These are phyloP conservation scores for Rosa chinensis DNA, from an alignment of 306 rosid genomes.

Conservation along the genomic window DNA sequence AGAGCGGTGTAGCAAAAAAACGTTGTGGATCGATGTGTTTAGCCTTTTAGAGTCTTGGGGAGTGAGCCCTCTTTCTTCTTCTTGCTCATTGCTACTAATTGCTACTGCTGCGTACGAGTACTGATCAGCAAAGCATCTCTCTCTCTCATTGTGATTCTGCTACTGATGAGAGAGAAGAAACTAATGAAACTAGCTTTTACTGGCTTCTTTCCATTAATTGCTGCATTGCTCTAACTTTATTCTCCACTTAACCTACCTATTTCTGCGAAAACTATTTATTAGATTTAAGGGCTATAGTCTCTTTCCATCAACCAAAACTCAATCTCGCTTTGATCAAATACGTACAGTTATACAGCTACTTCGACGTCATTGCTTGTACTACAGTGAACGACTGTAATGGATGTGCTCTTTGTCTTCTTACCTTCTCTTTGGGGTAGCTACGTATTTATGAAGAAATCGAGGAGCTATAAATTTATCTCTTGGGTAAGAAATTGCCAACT, in stretches of 20 bases:
- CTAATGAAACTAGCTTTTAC: neutral
- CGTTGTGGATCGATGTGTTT: constrained; percentile 3
- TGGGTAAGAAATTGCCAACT: neutral
- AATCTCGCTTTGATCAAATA: neutral
- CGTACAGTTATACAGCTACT: neutral
- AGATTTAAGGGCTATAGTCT: neutral
- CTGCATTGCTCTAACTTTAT: constrained; percentile 29
- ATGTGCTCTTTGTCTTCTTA: neutral
- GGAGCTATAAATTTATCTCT: neutral
- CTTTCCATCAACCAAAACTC: neutral
- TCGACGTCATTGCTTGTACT: constrained; percentile 4
- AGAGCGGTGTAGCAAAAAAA: constrained; percentile 15
- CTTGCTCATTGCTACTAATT: constrained; percentile 37
- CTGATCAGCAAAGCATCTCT: constrained; percentile 26
- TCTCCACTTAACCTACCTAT: constrained; percentile 32
- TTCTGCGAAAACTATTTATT: constrained; percentile 18
- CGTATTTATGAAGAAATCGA: neutral
- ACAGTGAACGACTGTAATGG: neutral
- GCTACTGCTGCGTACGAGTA: constrained; percentile 2
- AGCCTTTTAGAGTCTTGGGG: constrained; percentile 45
- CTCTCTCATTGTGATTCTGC: constrained; percentile 32
- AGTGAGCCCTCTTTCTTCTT: constrained; percentile 41
- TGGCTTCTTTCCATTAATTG: neutral
- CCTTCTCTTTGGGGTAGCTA: constrained; percentile 7
- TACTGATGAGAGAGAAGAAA: neutral